Percentiles rank a stretch among this genome's conserved stretches.
phyloP scores from a whole-genome alignment of 495 filamentous ascomycete genomes.

The Hypoxylon fuscum region DNA sequence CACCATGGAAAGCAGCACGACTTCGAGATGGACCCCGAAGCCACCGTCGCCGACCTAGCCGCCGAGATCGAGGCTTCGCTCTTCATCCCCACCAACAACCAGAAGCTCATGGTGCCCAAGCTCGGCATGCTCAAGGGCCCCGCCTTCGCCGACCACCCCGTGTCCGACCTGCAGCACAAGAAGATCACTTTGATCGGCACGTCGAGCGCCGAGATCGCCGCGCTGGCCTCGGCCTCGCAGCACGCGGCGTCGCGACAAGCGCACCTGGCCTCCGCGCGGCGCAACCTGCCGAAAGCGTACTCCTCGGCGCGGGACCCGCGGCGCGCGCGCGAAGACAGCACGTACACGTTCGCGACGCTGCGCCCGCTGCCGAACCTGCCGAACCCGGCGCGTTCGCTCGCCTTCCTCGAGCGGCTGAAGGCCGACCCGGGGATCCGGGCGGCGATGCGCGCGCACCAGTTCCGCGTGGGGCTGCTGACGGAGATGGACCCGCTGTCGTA shows the following conservation, averaged over 20 bases:
- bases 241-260: conserved; percentile 51
- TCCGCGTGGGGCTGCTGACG: conserved; percentile 85
- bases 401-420: conserved; percentile 80
- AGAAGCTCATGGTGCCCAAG: conserved; percentile 78
- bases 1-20: conserved; percentile 64
- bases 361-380: conserved; percentile 84
- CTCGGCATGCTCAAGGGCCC: conserved; percentile 73
- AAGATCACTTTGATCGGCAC: conserved; percentile 72
- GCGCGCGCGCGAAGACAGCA: conserved; percentile 58
- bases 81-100: conserved; percentile 71
- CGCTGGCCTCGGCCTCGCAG: conserved; percentile 53
- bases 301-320: conserved; percentile 26
- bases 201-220: conserved; percentile 60
- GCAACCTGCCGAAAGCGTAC: conserved; percentile 41
- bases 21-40: conserved; percentile 52
- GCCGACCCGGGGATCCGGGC: conserved; percentile 85
- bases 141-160: conserved; percentile 41
- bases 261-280: conserved; percentile 49
- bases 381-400: conserved; percentile 67
- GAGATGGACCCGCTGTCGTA: conserved; percentile 93
- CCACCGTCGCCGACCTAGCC: conserved; percentile 71
- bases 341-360: conserved; percentile 84
- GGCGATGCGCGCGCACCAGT: conserved; percentile 83
- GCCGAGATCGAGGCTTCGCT: conserved; percentile 61
- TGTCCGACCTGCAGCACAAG: conserved; percentile 62